Conservation (phyloP, 2,329 filamentous ascomycete species). For the Penicillium sp. region DNA sequence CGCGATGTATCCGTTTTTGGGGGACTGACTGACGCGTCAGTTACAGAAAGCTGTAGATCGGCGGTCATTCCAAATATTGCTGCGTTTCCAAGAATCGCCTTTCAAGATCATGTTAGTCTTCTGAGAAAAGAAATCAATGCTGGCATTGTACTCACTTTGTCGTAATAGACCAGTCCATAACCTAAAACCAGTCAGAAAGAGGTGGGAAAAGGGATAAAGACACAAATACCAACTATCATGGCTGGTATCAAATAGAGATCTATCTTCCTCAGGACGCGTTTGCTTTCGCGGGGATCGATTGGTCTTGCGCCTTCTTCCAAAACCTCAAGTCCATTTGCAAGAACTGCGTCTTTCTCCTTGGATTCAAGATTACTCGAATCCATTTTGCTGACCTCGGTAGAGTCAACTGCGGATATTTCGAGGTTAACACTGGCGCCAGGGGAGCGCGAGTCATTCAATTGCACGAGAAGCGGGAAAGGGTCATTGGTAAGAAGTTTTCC, state of each 20-base stretch:
- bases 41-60: slow-evolving; percentile 2
- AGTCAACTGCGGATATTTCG: too few relatives aligned
- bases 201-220: not conserved
- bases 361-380: not conserved
- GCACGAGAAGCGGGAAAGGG: too few relatives aligned
- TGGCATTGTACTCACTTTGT: not conserved
- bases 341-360: not conserved
- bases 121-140: not conserved
- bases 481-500: not conserved
- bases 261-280: not conserved
- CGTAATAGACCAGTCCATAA: not conserved
- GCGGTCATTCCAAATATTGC: slow-evolving; percentile 3
- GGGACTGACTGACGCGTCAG: not conserved
- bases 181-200: not conserved
- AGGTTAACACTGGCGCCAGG: too few relatives aligned
- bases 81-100: slow-evolving; percentile 3
- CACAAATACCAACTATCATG: not conserved
- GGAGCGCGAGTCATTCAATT: too few relatives aligned
- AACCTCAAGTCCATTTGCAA: not conserved
- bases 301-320: not conserved
- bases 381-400: not conserved
- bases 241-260: slow-evolving; percentile 2
- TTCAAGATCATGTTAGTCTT: not conserved
- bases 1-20: not conserved
- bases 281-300: not conserved